Base-by-base conservation (phyloP, 1,284 basidiomycete genomes). In the Prillingera fragicola region DNA sequence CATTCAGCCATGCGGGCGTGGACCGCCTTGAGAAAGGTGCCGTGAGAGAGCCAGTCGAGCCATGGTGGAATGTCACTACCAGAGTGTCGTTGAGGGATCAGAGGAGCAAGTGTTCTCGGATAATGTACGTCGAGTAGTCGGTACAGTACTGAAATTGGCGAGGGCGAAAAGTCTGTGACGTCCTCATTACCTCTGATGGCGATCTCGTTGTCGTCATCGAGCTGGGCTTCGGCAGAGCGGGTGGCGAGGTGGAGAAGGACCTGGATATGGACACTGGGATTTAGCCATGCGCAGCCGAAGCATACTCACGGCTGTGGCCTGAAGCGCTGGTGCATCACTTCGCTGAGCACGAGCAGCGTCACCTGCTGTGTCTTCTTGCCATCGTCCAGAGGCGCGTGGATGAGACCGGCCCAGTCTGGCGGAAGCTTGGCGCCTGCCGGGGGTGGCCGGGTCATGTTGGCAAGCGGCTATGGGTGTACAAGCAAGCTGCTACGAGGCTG, bases 231-330 rank as follows among this genome's bases (percentile, higher is more conserved):
- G 22, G 41, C 37, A 19, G 13, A 26, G 4, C 14, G 24, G n/a
- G 7, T 33, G 31, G 46, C 45, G 21, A 63, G 53, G 39, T 59
- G 56, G 1, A 65, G 43, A 19, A 67, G 52, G 19, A 62, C 36
- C 32, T 64, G 62, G 22, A 64, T 32, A 23, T 63, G 58, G 24
- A 57, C 52, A 1, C 61, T 67, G 33, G 39, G 39, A 41, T 17
- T 23, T 25, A 26, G 17, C 31, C 39, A 34, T 32, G 39, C 19
- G 32, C 12, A 4, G 4, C 19, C 31, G 22, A 18, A 24, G 17
- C 27, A 17, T 29, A 26, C 27, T 19, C 37, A 21, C 37, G 21
- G 19, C 28, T 31, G 39, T 32, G 23, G 39, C 39, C 31, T 41
- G 31, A 41, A 25, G n/a, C n/a, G 9, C 3, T 17, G 12, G 15